Base-by-base conservation (phyloP, 2,329 filamentous ascomycete genomes). In the Paraphaeosphaeria sporulosa region DNA sequence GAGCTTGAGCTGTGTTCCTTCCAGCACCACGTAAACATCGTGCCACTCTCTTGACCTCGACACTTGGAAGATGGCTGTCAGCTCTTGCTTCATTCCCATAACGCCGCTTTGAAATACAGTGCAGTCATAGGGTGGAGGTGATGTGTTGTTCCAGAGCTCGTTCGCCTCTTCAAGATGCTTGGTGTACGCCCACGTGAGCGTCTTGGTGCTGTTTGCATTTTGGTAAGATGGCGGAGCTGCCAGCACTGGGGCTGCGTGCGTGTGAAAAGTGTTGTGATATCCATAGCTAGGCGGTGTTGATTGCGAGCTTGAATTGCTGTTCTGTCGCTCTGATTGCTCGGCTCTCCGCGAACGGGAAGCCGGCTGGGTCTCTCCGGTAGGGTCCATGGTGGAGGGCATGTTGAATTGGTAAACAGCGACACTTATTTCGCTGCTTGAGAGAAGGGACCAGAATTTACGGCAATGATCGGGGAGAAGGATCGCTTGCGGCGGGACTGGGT, bases 1-100 rank as follows among this genome's bases (percentile, higher is more conserved):
- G 30, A 93, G 79, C 70, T 84, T 85, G 65, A 93, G 82, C 43
- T 88, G 85, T 0, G 90, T 93, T 10, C 90, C 90, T 67, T 86
- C 85, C 30, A 93, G 81, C 7, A 86, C 81, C 19, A 88, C 86
- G 61, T 87, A 89, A 23, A 86, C 84, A 57, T 86, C 82, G 64
- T 83, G 81, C 89, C 89, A 92, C 65, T 86, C 85, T 46, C 88
- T 84, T 68, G 88, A 84, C 62, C 85, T 80, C 46, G 88, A 85
- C 48, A 86, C 80, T 71, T 89, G 86, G 64, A 86, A 88, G 6
- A 88, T 86, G 59, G 88, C 84, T 62, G 87, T 84, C 58, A 91
- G 83, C 75, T 92, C 89, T 79, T 87, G 85, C 78, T 90, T 90
- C 71, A 84, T 84, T 65, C 82, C 69, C 81, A 80, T 54, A 23